Evolutionary conservation across 1,284 basidiomycete species (phyloP), one percentile per base, ranked within the genome.

Genomic region (Ceratobasidium sp.): DNA sequence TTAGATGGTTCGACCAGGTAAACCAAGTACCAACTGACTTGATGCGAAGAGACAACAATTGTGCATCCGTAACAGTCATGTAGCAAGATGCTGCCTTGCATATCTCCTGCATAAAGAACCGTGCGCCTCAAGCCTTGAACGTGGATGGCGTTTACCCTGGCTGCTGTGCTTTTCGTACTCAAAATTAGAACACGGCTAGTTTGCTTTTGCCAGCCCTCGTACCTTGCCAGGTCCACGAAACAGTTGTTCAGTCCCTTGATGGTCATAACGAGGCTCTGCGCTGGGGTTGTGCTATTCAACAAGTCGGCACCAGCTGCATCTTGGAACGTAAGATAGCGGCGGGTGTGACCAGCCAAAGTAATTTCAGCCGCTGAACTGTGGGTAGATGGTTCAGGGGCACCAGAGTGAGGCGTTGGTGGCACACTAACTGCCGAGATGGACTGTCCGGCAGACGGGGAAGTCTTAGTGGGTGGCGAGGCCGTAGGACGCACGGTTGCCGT

Each of bases 201-300:
- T 34, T 34, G 31, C 31, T 6, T 34, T 6, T 34, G 31, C 31
- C 31, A 34, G 31, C 6, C 31, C 31, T 6, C 66, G 16, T 22
- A 59, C 66, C 66, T 71, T 39, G 66, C 43, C 19, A 71, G 43
- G n/a, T 71, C 54, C 39, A 71, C 54, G 22, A 58, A 71, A 59
- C 66, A 71, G 4, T 59, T 27, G 14, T 53, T 34, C 8, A 71
- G 41, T 8, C 66, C 66, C 31, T 41, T 54, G 39, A 71, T 48
- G 16, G 66, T 71, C 19, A 71, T 3, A 29, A 59, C 66, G 13
- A 71, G n/a, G 41, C 66, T 71, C n/a, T 58, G 53, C 16, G 34
- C 66, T 0, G 53, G 22, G 14, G 14, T 48, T 37, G 43, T 27
- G 1, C 6, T 24, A 29, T 22, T 27, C 5, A 29, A 64, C 49